Base-by-base conservation (phyloP, 306 rosid genomes). In the Malus sieversii region DNA sequence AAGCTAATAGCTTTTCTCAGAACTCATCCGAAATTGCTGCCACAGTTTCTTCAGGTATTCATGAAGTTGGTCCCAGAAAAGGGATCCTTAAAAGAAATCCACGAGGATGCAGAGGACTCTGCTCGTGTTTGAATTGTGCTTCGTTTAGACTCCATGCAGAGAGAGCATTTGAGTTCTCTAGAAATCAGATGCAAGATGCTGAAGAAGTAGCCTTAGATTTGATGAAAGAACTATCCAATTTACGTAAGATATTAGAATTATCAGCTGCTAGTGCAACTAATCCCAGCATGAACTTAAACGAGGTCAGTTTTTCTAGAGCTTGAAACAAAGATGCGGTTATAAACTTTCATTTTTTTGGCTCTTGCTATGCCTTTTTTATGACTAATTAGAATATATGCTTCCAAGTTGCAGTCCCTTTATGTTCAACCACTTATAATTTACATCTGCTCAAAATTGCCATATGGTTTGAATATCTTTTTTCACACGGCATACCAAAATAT, bases 101-200 rank as follows among this genome's bases (percentile, higher is more conserved):
- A 55, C 77, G 96, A 75, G 97, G 97, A 62, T 94, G 98, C 88
- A 85, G 96, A 85, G 96, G 98, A 55, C 87, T 81, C 70, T 94
- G 98, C 83, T 38, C 83, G 53, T 94, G 98, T 84, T 83, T 94
- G 88, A 90, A 89, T 80, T 92, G 97, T 77, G 88, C 82, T 83
- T 92, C 95, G 30, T 92, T 90, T 72, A 91, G 87, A 51, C 93
- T 94, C 61, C 84, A 90, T 72, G 95, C 98, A 7, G 95, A 94
- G 76, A 90, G 93, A 87, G 88, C 95, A 80, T 94, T 92, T 83
- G 97, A 94, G 66, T 94, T 90, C 87, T 94, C 98, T 20, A 86
- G 72, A 84, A 87, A 90, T 85, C 95, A 87, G 81, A 77, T 92
- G 71, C 82, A 86, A 74, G 95, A 92, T 72, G 88, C 95, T 13